These are phyloP conservation scores for Eustoma russellianum DNA, from an alignment of 257 asterid species.

Conservation along the genomic window DNA sequence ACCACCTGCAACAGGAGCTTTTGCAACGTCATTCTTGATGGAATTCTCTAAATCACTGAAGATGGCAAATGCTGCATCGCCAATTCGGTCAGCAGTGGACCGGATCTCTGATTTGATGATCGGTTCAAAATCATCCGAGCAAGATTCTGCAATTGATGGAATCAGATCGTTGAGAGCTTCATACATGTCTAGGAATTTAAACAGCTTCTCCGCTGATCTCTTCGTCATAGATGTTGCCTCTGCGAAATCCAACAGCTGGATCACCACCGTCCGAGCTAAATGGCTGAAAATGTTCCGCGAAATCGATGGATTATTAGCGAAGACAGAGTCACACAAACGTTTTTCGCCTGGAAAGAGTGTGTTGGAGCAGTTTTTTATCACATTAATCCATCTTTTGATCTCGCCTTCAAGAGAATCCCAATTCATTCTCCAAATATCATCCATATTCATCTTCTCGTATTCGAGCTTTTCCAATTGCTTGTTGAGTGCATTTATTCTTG, in stretches of 20 bases:
- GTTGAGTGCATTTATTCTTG: conserved; percentile 47
- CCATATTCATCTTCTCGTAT: conserved; percentile 54
- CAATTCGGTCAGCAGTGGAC: conserved; percentile 42
- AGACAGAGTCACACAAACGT: conserved; percentile 40
- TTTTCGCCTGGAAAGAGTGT: conserved; percentile 51
- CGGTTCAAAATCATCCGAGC: conserved; percentile 19
- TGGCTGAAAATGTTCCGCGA: conserved; percentile 29
- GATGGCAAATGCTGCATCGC: conserved; percentile 48
- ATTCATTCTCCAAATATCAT: conserved; percentile 48
- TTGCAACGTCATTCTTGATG: conserved; percentile 46
- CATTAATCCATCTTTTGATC: conserved; percentile 58
- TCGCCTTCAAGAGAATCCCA: conserved; percentile 67
- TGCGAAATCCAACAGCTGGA: conserved; percentile 69
- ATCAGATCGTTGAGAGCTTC: conserved; percentile 49
- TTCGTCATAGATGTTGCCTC: conserved; percentile 66
- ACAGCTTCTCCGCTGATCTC: conserved; percentile 69
- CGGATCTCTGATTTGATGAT: conserved; percentile 38
- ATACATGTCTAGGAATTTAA: conserved; percentile 66
- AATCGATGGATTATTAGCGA: conserved; percentile 28
- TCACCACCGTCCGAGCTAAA: conserved; percentile 50
- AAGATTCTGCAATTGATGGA: conserved; percentile 26
- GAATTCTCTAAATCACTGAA: conserved; percentile 64
- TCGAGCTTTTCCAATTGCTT: conserved; percentile 46
- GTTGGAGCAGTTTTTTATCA: conserved; percentile 37
- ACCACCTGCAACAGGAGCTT: conserved; percentile 71